Conservation (phyloP, 345 rosid species). For the Melaleuca quinquenervia region DNA sequence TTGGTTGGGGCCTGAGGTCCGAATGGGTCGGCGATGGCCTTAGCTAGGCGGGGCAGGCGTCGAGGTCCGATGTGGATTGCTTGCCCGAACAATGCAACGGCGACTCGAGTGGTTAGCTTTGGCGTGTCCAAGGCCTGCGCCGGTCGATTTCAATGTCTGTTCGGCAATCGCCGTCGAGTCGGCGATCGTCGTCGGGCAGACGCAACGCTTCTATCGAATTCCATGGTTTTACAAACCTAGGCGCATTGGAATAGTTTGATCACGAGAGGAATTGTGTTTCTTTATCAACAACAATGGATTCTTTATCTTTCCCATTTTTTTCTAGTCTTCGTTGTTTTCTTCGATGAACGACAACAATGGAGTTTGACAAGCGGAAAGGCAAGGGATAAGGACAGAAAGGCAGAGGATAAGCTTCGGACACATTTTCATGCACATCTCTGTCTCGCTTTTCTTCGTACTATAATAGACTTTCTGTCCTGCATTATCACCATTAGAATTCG, state of each 20-base stretch:
- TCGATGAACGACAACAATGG: neutral
- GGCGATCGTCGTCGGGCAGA: neutral
- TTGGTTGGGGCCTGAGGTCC: neutral
- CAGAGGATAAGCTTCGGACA: neutral
- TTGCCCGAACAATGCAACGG: too few relatives aligned
- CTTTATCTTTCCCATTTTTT: neutral
- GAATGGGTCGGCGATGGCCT: too few relatives aligned
- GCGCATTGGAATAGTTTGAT: neutral
- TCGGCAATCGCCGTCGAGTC: neutral
- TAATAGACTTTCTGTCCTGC: neutral
- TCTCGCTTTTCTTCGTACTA: neutral
- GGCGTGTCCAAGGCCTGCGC: neutral
- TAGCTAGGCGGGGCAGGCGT: neutral
- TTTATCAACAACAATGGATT: neutral
- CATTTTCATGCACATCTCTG: neutral
- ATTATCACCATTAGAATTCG: neutral
- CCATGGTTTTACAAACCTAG: neutral
- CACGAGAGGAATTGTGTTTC: neutral
- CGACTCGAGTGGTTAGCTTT: neutral
- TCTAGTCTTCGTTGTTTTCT: neutral
- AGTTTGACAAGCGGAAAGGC: neutral
- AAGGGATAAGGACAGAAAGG: neutral
- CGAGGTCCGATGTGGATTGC: neutral
- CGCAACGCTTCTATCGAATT: neutral
- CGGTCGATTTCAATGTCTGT: neutral